Conservation (phyloP, 2,329 filamentous ascomycete genomes). For the Pseudogymnoascus sp. region DNA sequence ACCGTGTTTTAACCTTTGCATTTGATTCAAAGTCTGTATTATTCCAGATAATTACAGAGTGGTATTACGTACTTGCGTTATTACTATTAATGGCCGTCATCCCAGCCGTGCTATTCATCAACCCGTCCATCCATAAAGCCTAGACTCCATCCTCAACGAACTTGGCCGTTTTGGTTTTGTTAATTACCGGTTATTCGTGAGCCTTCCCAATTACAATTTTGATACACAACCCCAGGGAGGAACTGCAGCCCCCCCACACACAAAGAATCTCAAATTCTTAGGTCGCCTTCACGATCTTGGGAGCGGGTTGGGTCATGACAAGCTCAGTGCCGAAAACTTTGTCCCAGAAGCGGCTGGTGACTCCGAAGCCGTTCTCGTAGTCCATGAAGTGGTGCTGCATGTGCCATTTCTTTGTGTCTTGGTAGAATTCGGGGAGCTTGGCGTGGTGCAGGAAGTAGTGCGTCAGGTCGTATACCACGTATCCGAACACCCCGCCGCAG, state of each 20-base stretch:
- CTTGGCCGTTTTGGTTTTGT: not conserved
- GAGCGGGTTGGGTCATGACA: slow-evolving; percentile 22
- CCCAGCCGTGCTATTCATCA: slow-evolving; percentile 2
- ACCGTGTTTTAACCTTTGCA: not conserved
- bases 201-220: not conserved
- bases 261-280: not conserved
- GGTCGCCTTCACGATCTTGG: slow-evolving; percentile 15
- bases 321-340: slow-evolving; percentile 84
- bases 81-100: slow-evolving; percentile 7
- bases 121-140: not conserved
- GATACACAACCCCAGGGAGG: not conserved
- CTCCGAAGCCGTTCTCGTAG: slow-evolving; percentile 94
- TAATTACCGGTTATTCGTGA: not conserved
- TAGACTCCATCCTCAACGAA: not conserved
- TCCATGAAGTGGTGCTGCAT: slow-evolving; percentile 96
- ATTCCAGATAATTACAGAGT: slow-evolving; percentile 6
- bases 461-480: slow-evolving; percentile 92
- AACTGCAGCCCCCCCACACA: not conserved
- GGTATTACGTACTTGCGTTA: slow-evolving; percentile 1
- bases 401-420: slow-evolving; percentile 92
- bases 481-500: slow-evolving; percentile 89
- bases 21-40: slow-evolving; percentile 4
- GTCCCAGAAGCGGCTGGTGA: slow-evolving; percentile 97
- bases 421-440: slow-evolving; percentile 85
- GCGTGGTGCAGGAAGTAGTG: slow-evolving; percentile 98